Percentiles rank a stretch among this genome's conserved stretches.
phyloP scores from a whole-genome alignment of 306 rosid species.

The Aeschynomene evenia region DNA sequence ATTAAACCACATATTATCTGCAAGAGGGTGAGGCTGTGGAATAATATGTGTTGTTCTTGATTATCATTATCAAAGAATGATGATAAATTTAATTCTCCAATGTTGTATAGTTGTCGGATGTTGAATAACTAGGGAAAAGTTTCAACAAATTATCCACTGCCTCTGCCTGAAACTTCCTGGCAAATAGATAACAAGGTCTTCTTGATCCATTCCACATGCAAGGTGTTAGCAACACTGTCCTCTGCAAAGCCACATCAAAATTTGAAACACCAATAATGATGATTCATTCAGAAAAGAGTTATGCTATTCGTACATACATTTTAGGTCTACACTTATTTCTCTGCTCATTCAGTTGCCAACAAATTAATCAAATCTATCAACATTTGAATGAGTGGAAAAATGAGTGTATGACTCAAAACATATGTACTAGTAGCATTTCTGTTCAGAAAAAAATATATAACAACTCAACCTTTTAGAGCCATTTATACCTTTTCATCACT shows the following conservation, averaged over 20 bases:
- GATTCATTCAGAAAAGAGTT: neutral
- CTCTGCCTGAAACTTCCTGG: slow-evolving; percentile 41
- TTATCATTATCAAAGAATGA: slow-evolving; percentile 6
- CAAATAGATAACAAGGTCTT: slow-evolving; percentile 46
- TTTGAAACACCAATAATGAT: neutral
- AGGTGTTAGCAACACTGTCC: slow-evolving; percentile 28
- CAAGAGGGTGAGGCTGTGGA: slow-evolving; percentile 11
- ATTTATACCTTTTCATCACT: slow-evolving; percentile 39
- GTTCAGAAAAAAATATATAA: neutral
- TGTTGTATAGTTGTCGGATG: too few species aligned
- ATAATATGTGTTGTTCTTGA: neutral
- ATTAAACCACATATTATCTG: slow-evolving; percentile 19
- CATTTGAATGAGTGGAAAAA: too few species aligned
- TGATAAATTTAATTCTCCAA: neutral
- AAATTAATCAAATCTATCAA: too few species aligned
- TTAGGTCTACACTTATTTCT: too few species aligned
- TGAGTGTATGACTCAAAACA: too few species aligned
- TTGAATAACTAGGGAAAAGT: slow-evolving; percentile 18
- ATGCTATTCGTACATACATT: too few species aligned
- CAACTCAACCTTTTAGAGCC: neutral
- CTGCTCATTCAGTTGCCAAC: too few species aligned
- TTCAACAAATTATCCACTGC: slow-evolving; percentile 23
- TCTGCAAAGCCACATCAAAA: slow-evolving; percentile 31
- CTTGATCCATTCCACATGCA: slow-evolving; percentile 40
- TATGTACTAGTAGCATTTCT: too few species aligned